A percentile compares a stretch with the other conserved stretches of the same genome.
phyloP scores from a whole-genome alignment of 306 rosid species.

The Begonia masoniana region DNA sequence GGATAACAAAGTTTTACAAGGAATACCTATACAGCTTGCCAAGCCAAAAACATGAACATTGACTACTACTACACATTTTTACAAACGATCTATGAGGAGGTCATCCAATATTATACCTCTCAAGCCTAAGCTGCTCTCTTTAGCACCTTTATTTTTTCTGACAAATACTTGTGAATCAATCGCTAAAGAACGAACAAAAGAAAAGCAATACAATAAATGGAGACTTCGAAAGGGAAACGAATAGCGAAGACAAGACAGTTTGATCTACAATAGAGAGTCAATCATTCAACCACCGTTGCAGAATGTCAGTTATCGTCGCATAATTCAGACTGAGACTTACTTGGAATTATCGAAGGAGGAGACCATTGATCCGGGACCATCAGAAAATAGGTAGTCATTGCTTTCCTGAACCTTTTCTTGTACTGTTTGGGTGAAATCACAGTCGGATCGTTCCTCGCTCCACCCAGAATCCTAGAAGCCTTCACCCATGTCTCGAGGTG shows the following conservation, averaged over 20 bases:
- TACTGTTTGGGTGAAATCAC: conserved; percentile 85
- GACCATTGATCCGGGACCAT: conserved; percentile 99
- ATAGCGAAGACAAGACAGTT: conserved; percentile 3
- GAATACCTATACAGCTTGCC: conserved; percentile 23
- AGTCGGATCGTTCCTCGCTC: conserved; percentile 83
- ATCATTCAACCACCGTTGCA: conserved; percentile 12
- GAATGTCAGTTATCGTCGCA: conserved; percentile 41
- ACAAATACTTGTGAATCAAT: conserved; percentile 26
- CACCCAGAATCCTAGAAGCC: conserved; percentile 95
- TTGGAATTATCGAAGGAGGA: conserved; percentile 34
- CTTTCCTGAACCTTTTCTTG: conserved; percentile 96
- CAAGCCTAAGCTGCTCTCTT: conserved; percentile 37
- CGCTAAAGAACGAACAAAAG: conserved; percentile 10
- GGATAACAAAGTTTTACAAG: conserved; percentile 10
- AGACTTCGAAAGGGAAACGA: conserved; percentile 1
- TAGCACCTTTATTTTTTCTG: conserved; percentile 19
- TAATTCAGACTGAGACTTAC: conserved; percentile 59
- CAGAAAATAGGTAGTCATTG: conserved; percentile 89
- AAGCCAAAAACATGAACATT: background rate
- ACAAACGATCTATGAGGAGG: conserved; percentile 55
- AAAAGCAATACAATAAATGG: conserved; percentile 13
- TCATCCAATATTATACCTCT: conserved; percentile 46
- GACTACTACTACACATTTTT: conserved; percentile 38
- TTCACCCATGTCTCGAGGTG: conserved; percentile 99
- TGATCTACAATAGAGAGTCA: background rate